Evolutionary conservation across 1,284 basidiomycete species (phyloP).

Genomic region (Moniliella sp.): DNA sequence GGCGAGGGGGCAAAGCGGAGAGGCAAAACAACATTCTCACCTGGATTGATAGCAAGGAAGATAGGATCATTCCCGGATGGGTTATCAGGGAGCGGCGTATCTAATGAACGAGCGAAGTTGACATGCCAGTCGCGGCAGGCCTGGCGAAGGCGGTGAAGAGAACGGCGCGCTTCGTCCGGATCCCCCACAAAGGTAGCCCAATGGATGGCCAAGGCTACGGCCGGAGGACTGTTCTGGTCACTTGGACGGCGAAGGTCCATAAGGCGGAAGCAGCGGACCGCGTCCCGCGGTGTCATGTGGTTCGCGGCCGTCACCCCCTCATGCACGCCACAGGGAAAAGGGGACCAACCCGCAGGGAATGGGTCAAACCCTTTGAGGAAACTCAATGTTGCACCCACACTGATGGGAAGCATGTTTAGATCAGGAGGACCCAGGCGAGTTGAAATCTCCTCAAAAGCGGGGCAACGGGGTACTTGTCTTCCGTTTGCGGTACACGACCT

Average conservation of each 20-base stretch:
- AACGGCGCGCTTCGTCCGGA: conserved; percentile 3
- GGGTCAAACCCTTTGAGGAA: conserved; percentile 23
- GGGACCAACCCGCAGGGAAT: conserved; percentile 11
- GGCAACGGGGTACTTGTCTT: conserved; percentile 12
- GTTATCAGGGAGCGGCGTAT: neutral
- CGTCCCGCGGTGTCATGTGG: conserved; percentile 24
- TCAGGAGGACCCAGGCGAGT: conserved; percentile 11
- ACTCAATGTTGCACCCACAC: conserved; percentile 25
- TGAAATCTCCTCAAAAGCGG: conserved; percentile 19
- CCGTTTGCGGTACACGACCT: too few relatives aligned
- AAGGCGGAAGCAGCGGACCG: conserved; percentile 10
- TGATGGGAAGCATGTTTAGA: conserved; percentile 20
- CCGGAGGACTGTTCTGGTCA: neutral
- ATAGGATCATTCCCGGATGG: conserved; percentile 1
- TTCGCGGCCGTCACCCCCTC: conserved; percentile 19
- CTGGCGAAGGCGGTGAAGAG: neutral
- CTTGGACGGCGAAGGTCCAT: conserved; percentile 5
- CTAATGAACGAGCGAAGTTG: conserved; percentile 1
- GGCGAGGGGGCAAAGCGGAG: too few relatives aligned
- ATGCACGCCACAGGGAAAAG: conserved; percentile 15
- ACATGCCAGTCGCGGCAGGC: neutral
- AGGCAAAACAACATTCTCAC: conserved; percentile 2
- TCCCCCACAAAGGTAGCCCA: conserved; percentile 13
- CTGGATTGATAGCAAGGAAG: conserved; percentile 6
- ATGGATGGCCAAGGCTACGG: conserved; percentile 10